Percentiles rank a stretch among this genome's conserved stretches.
Evolutionary conservation across 2,329 filamentous ascomycete species (phyloP).

Genomic region (Talaromyces albobiverticillius): DNA sequence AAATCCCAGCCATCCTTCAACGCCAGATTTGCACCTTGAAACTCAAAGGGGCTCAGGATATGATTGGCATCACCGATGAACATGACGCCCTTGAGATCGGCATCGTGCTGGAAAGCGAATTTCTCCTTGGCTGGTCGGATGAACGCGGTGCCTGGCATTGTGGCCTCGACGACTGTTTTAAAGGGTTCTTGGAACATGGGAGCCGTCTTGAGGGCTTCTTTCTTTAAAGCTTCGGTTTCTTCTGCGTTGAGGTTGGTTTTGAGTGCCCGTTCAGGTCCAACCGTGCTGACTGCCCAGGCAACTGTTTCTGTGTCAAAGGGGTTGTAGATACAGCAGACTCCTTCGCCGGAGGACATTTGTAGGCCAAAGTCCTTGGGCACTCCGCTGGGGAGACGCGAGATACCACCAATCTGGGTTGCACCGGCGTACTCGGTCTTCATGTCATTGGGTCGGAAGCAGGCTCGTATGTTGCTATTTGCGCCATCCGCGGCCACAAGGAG

Average conservation of each 20-base stretch:
- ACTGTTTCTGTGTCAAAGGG: slow-evolving; percentile 40
- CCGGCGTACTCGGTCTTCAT: slow-evolving; percentile 36
- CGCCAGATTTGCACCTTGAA: slow-evolving; percentile 48
- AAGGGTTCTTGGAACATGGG: slow-evolving; percentile 41
- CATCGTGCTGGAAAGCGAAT: slow-evolving; percentile 40
- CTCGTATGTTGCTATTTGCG: slow-evolving; percentile 41
- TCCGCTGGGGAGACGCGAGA: slow-evolving; percentile 31
- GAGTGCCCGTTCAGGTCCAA: not conserved
- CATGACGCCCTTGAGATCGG: slow-evolving; percentile 27
- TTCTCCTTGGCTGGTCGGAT: slow-evolving; percentile 46
- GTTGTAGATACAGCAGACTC: slow-evolving; percentile 44
- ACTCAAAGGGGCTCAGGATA: slow-evolving; percentile 49
- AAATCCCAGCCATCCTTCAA: slow-evolving; percentile 47
- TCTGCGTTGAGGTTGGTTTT: not conserved
- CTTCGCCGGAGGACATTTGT: slow-evolving; percentile 35
- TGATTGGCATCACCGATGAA: slow-evolving; percentile 53
- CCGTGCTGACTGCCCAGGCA: slow-evolving; percentile 43
- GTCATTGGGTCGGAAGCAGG: slow-evolving; percentile 38
- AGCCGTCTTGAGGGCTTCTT: slow-evolving; percentile 24
- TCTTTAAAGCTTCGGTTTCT: not conserved
- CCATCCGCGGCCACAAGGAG: slow-evolving; percentile 49
- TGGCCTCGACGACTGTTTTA: slow-evolving; percentile 37
- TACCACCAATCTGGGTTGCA: slow-evolving; percentile 39
- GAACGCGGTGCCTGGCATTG: slow-evolving; percentile 35
- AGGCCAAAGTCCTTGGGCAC: slow-evolving; percentile 41